Conservation (phyloP, 495 filamentous ascomycete genomes). For the Neurospora sp. region DNA sequence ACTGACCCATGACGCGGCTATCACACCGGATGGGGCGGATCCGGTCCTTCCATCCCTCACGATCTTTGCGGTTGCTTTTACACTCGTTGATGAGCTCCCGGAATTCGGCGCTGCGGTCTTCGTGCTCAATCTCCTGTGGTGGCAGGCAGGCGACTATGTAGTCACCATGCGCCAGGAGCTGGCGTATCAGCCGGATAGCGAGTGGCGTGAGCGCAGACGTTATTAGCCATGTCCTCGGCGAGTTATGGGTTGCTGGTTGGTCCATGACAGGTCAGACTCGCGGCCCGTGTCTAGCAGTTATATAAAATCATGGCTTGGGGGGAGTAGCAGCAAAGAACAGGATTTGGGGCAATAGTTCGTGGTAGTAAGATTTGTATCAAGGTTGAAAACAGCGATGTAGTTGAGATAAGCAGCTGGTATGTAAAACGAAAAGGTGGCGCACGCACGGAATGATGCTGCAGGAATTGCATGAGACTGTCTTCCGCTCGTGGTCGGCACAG, state of each 20-base stretch:
- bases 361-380: neutral
- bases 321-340: neutral
- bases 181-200: slow-evolving; percentile 56
- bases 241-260: slow-evolving; percentile 45
- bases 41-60: slow-evolving; percentile 48
- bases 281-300: neutral
- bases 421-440: slow-evolving; percentile 4
- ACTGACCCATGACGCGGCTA: slow-evolving; percentile 46
- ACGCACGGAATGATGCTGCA: slow-evolving; percentile 41
- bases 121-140: slow-evolving; percentile 54
- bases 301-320: neutral
- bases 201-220: slow-evolving; percentile 78
- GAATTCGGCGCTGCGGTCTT: slow-evolving; percentile 45
- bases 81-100: slow-evolving; percentile 48
- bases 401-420: slow-evolving; percentile 11
- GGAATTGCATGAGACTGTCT: slow-evolving; percentile 34
- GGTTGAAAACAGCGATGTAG: neutral
- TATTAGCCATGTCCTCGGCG: slow-evolving; percentile 72
- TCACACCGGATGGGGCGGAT: slow-evolving; percentile 46
- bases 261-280: slow-evolving; percentile 25
- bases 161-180: slow-evolving; percentile 77
- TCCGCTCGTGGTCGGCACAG: slow-evolving; percentile 23
- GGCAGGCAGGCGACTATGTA: slow-evolving; percentile 69
- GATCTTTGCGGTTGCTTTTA: slow-evolving; percentile 43
- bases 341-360: neutral